Evolutionary conservation across 768 basidiomycete species (phyloP).

Genomic region (Hericium rajendrae): DNA sequence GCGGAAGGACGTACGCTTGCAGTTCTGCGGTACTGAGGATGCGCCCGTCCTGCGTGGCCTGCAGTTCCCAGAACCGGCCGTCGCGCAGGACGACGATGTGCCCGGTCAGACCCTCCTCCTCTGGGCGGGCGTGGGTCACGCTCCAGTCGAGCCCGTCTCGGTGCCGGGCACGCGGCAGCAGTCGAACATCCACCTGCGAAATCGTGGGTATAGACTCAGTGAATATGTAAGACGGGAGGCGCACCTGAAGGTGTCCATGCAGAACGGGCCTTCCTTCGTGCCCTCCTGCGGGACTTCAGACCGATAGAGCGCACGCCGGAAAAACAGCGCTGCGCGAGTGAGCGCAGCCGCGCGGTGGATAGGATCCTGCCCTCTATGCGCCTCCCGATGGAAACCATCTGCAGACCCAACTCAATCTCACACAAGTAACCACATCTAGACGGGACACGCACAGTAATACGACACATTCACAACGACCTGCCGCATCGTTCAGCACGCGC

Average conservation of each 20-base stretch:
- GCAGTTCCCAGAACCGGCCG: slow-evolving; percentile 77
- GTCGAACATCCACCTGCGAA: slow-evolving; percentile 81
- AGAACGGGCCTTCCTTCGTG: slow-evolving; percentile 60
- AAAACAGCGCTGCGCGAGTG: slow-evolving; percentile 62
- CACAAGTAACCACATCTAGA: not conserved
- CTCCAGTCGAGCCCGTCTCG: slow-evolving; percentile 73
- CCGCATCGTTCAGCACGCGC: not conserved
- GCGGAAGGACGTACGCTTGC: slow-evolving; percentile 36
- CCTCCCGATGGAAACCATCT: slow-evolving; percentile 77
- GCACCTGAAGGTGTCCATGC: slow-evolving; percentile 83
- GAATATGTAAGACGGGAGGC: slow-evolving; percentile 2
- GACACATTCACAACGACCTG: slow-evolving; percentile 84
- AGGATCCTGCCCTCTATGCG: slow-evolving; percentile 46
- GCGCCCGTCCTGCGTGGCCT: slow-evolving; percentile 42
- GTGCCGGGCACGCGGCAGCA: slow-evolving; percentile 73
- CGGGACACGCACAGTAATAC: slow-evolving; percentile 66
- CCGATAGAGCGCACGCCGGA: slow-evolving; percentile 57
- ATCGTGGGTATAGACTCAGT: not conserved
- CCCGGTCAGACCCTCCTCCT: slow-evolving; percentile 52
- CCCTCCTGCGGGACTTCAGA: slow-evolving; percentile 58
- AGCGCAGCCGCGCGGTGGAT: slow-evolving; percentile 64
- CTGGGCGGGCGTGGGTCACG: slow-evolving; percentile 49
- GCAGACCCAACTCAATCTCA: not conserved
- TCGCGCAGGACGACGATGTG: slow-evolving; percentile 83
- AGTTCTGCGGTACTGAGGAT: slow-evolving; percentile 60